Conservation (phyloP, 225 moss, liverwort and hornwort genomes). For the Physcomitrium patens region DNA sequence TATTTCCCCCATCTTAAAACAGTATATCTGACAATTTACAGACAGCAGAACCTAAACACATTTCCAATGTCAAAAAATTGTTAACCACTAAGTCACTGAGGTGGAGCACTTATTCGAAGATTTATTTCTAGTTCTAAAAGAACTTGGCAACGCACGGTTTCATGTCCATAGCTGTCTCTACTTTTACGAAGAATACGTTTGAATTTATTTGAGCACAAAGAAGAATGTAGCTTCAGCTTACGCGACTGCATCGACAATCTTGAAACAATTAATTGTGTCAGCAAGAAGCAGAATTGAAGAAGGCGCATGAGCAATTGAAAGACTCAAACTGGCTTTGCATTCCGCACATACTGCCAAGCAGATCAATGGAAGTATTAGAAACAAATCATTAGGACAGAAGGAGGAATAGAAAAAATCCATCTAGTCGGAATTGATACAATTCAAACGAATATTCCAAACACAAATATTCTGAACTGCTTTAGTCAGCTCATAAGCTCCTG, state of each 20-base stretch:
- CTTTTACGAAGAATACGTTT: slow-evolving; percentile 9
- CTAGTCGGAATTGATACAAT: slow-evolving; percentile 97
- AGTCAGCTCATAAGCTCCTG: slow-evolving; percentile 94
- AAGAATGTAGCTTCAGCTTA: slow-evolving; percentile 4
- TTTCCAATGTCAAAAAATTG: not conserved
- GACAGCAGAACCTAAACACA: not conserved
- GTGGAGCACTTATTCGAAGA: too few species aligned
- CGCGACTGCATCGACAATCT: slow-evolving; percentile 1
- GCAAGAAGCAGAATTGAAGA: not conserved
- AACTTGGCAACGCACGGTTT: slow-evolving; percentile 11
- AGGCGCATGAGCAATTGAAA: not conserved
- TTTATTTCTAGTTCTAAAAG: not conserved
- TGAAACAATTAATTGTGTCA: not conserved
- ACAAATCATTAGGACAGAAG: not conserved
- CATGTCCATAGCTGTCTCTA: not conserved
- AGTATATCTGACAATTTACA: not conserved
- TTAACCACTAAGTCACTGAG: too few species aligned
- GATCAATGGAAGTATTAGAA: too few species aligned
- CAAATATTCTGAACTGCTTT: slow-evolving; percentile 91
- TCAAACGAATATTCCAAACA: slow-evolving; percentile 91
- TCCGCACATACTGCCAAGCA: not conserved
- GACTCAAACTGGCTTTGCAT: not conserved
- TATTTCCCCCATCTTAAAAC: not conserved
- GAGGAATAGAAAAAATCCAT: slow-evolving; percentile 15
- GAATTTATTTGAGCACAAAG: slow-evolving; percentile 1